Evolutionary conservation across 23 red algal species (phyloP).

Genomic region (Gracilaria vermiculophylla): DNA sequence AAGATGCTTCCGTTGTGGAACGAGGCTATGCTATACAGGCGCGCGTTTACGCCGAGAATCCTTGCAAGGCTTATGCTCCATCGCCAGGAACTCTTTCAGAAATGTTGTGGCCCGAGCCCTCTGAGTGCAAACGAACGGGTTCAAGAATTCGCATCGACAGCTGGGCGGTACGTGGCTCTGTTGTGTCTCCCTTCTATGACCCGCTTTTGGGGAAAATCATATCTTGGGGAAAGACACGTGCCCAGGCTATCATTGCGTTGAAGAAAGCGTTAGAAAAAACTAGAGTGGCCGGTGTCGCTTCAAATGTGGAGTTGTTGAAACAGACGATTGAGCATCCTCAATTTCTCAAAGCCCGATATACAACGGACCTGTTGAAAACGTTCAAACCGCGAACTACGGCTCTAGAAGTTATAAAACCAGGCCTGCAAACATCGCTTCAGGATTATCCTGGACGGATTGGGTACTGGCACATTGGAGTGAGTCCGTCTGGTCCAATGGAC

Average conservation of each 20-base stretch:
- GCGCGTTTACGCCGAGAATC: conserved; percentile 87
- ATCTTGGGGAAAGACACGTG: conserved; percentile 65
- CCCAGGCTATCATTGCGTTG: conserved; percentile 41
- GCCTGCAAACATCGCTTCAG: conserved; percentile 64
- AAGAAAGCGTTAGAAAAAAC: conserved; percentile 55
- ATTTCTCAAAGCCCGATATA: conserved; percentile 58
- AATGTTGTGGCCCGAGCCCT: conserved; percentile 53
- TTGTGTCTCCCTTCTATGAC: conserved; percentile 73
- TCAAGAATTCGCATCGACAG: conserved; percentile 70
- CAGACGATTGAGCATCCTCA: conserved; percentile 39
- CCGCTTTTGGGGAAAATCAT: conserved; percentile 86
- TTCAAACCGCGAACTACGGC: conserved; percentile 24
- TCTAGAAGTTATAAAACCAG: conserved; percentile 60
- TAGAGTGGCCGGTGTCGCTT: conserved; percentile 68
- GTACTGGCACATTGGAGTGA: conserved; percentile 70
- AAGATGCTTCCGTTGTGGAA: conserved; percentile 47
- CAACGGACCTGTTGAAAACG: conserved; percentile 63
- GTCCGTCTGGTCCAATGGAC: conserved; percentile 69
- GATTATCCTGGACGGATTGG: conserved; percentile 72
- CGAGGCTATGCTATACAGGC: conserved; percentile 75
- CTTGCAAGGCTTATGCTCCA: conserved; percentile 48
- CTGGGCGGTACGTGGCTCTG: conserved; percentile 70
- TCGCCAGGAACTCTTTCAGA: conserved; percentile 68
- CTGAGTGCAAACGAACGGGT: not conserved
- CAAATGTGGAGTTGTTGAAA: conserved; percentile 78